A percentile compares a stretch with the other conserved stretches of the same genome.
Evolutionary conservation across 1,284 basidiomycete species (phyloP).

Genomic region (Fomitopsis palustris): DNA sequence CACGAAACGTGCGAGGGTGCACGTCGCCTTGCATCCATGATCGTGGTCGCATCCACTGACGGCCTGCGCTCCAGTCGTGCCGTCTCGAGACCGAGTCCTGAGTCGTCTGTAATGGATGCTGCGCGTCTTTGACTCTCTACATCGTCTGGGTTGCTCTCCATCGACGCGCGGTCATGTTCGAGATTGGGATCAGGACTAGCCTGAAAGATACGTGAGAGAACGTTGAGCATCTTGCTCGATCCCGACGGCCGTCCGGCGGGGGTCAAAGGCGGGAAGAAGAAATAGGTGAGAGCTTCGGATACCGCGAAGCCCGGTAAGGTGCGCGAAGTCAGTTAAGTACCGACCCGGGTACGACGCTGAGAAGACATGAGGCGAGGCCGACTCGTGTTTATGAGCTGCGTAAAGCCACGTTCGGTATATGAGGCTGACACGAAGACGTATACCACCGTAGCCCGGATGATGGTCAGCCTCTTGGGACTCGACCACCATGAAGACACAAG

Average conservation of each 20-base stretch:
- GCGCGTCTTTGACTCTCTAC: conserved; percentile 5
- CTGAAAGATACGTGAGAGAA: conserved; percentile 20
- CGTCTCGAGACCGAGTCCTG: conserved; percentile 10
- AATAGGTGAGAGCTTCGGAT: background rate
- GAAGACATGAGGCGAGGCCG: background rate
- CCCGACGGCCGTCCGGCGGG: conserved; percentile 2
- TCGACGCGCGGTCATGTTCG: conserved; percentile 8
- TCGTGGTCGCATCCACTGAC: conserved; percentile 13
- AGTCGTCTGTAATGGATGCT: conserved; percentile 1
- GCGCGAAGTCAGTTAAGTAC: background rate
- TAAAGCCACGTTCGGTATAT: background rate
- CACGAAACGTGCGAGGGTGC: conserved; percentile 26
- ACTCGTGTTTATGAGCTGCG: background rate
- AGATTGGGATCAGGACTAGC: conserved; percentile 7
- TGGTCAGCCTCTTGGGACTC: background rate
- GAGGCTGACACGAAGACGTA: background rate
- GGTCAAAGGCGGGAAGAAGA: background rate
- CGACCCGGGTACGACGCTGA: background rate
- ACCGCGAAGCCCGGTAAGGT: background rate
- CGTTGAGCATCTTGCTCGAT: conserved; percentile 15
- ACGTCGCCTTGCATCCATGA: conserved; percentile 11
- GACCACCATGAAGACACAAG: background rate
- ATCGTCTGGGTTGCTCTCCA: background rate
- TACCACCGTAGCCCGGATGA: background rate
- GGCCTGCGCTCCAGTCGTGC: conserved; percentile 17